phyloP scores from a whole-genome alignment of 441 rosid genomes.

The Aleurites moluccanus region DNA sequence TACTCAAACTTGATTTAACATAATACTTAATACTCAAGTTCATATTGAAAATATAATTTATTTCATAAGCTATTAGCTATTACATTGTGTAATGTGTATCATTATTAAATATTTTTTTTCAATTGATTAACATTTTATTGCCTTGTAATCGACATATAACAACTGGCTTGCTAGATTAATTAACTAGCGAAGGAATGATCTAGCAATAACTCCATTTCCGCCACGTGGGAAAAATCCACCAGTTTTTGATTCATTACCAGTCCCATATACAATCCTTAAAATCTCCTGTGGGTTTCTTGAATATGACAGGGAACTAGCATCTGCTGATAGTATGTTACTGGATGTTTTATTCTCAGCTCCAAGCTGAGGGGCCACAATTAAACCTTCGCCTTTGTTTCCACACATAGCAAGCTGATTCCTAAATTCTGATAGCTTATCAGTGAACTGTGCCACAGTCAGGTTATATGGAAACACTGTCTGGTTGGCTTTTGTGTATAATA shows the following conservation, averaged over 20 bases:
- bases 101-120: too few species aligned
- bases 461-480: slow-evolving; percentile 45
- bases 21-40: too few species aligned
- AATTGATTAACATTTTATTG: too few species aligned
- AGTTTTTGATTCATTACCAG: slow-evolving; percentile 34
- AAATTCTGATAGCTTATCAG: slow-evolving; percentile 30
- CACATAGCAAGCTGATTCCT: slow-evolving; percentile 38
- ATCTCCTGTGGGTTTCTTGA: slow-evolving; percentile 40
- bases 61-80: too few species aligned
- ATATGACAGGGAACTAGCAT: slow-evolving; percentile 33
- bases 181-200: too few species aligned
- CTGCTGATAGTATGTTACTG: slow-evolving; percentile 40
- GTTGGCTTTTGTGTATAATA: slow-evolving; percentile 37
- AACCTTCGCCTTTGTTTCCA: slow-evolving; percentile 52
- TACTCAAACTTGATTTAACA: too few species aligned
- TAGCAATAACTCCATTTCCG: slow-evolving; percentile 42
- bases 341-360: slow-evolving; percentile 39
- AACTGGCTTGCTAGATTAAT: background rate
- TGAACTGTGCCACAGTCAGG: slow-evolving; percentile 41
- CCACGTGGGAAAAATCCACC: slow-evolving; percentile 49
- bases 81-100: too few species aligned
- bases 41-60: too few species aligned
- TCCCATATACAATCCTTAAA: slow-evolving; percentile 34
- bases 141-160: too few species aligned
- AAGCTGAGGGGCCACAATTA: slow-evolving; percentile 31